phyloP scores from a whole-genome alignment of 1,284 basidiomycete genomes.

The Rhodotorula sp. region DNA sequence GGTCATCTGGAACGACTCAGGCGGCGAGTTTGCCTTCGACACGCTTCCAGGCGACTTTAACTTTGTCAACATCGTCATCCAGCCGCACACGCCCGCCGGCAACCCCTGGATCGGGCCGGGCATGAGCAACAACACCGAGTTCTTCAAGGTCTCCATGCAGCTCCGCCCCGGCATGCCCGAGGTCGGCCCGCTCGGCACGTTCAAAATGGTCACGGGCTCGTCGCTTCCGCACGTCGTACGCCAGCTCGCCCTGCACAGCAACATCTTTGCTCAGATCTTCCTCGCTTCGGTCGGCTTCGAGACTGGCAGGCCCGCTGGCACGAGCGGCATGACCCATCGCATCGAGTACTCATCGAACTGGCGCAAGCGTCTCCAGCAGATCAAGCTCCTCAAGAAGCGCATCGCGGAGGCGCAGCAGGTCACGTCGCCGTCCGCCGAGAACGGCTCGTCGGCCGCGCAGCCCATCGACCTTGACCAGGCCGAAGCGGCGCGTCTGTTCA shows the following conservation, averaged over 20 bases:
- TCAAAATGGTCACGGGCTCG: constrained; percentile 84
- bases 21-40: constrained; percentile 76
- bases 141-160: constrained; percentile 71
- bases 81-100: constrained; percentile 71
- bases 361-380: constrained; percentile 73
- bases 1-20: constrained; percentile 97
- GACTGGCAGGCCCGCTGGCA: constrained; percentile 38
- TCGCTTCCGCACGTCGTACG: constrained; percentile 78
- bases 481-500: constrained; percentile 35
- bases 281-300: constrained; percentile 70
- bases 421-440: too few species aligned
- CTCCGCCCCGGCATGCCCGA: constrained; percentile 81
- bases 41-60: constrained; percentile 92
- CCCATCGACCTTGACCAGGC: constrained; percentile 36
- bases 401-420: constrained; percentile 19
- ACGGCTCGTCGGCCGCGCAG: neutral
- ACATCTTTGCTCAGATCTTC: constrained; percentile 84
- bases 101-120: constrained; percentile 44
- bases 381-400: constrained; percentile 54
- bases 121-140: constrained; percentile 73
- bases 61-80: constrained; percentile 95
- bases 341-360: constrained; percentile 85
- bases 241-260: constrained; percentile 77
- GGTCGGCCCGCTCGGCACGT: constrained; percentile 83
- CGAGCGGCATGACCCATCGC: constrained; percentile 46